Evolutionary conservation across 257 asterid species (phyloP).

Genomic region (Scutellaria baicalensis): DNA sequence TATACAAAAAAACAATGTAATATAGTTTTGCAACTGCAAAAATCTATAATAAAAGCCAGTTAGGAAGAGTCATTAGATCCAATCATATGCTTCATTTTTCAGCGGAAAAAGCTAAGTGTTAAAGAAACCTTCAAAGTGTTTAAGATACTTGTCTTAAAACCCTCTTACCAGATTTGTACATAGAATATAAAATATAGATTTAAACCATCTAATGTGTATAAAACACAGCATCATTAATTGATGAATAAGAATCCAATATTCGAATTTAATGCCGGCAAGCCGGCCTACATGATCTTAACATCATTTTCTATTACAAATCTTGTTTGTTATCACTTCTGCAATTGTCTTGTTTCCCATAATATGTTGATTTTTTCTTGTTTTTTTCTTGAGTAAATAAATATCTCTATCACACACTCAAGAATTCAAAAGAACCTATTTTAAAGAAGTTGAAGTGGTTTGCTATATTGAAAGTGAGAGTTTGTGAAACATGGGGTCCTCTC

Average conservation of each 20-base stretch:
- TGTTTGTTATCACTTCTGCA: conserved; percentile 18
- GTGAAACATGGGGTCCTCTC: conserved; percentile 54
- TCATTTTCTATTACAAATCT: neutral
- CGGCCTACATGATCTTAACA: conserved; percentile 16
- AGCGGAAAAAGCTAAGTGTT: conserved; percentile 28
- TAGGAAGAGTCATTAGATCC: neutral
- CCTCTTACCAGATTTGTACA: neutral
- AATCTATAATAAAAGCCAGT: neutral
- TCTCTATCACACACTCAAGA: neutral
- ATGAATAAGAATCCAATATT: neutral
- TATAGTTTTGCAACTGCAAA: too few species aligned
- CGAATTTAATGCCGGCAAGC: conserved; percentile 24
- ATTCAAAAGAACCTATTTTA: neutral
- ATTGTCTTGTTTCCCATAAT: conserved; percentile 22
- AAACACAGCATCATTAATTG: too few species aligned
- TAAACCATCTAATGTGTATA: too few species aligned
- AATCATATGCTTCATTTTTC: conserved; percentile 6
- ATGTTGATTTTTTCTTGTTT: conserved; percentile 14
- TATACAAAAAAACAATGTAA: too few species aligned
- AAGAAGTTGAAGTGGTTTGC: neutral
- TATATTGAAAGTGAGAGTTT: neutral
- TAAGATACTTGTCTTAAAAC: neutral
- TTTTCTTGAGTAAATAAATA: neutral
- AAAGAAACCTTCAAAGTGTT: conserved; percentile 8
- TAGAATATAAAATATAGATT: too few species aligned